Percentiles rank a stretch among this genome's conserved stretches.
Evolutionary conservation across 345 rosid species (phyloP).

Genomic region (Murraya koenigii): DNA sequence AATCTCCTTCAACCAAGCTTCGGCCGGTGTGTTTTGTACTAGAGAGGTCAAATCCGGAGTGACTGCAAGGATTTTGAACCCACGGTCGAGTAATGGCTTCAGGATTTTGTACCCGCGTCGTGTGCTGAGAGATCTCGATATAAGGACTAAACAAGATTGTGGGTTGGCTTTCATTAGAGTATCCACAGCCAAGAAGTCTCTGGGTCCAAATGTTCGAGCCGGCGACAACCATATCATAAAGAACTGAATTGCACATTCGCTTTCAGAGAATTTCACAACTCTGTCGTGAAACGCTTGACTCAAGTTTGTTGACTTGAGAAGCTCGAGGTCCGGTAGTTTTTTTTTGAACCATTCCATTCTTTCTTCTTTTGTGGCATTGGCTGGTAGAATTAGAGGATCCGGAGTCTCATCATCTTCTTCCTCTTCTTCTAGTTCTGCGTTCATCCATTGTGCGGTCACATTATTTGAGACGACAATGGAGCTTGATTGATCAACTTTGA

Average conservation of each 20-base stretch:
- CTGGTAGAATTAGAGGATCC: constrained; percentile 47
- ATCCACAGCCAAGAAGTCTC: constrained; percentile 49
- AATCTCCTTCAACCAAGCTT: constrained; percentile 53
- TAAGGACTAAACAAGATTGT: constrained; percentile 48
- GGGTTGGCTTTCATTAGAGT: constrained; percentile 55
- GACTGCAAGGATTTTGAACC: constrained; percentile 39
- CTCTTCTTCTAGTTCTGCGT: constrained; percentile 17
- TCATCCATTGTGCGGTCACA: constrained; percentile 6
- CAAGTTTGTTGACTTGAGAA: constrained; percentile 41
- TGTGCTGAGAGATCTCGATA: constrained; percentile 59
- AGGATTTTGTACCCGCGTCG: constrained; percentile 40
- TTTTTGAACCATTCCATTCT: constrained; percentile 54
- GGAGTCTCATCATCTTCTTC: constrained; percentile 3
- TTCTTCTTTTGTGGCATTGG: constrained; percentile 33
- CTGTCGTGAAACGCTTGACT: constrained; percentile 39
- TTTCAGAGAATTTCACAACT: constrained; percentile 35
- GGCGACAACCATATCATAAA: constrained; percentile 82
- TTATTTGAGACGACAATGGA: neutral
- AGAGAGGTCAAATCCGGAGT: constrained; percentile 54
- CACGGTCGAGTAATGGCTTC: constrained; percentile 40
- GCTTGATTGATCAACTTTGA: neutral
- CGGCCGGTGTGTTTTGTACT: constrained; percentile 52
- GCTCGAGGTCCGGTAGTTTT: constrained; percentile 43
- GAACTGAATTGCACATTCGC: constrained; percentile 41
- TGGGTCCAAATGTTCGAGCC: constrained; percentile 35